Evolutionary conservation across 163 green algal genomes (phyloP), one percentile per base, ranked within the genome.

Genomic region (Chlorella variabilis): DNA sequence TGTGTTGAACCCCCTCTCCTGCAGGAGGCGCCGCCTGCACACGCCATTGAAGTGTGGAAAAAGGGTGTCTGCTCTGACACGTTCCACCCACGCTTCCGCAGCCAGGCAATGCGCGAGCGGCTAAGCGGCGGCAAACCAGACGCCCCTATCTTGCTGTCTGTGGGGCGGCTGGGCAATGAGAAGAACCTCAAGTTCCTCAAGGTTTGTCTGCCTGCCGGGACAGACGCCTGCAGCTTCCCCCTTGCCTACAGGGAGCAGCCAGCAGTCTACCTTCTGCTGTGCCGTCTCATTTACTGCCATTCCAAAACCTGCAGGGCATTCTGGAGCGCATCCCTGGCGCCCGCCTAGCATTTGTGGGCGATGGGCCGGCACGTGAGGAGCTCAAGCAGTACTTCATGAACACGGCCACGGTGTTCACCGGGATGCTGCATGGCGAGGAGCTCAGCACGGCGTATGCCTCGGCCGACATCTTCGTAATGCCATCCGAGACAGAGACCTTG

Each of bases 401-500:
- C 58, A 86, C 82, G 9, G 51, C 61, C 69, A 86, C 82, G 29
- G n/a, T 83, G 21, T 84, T 92, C 77, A 82, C 88, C 71, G 90
- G 93, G 45, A 93, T 95, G 88, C 85, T 98, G 80, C 92, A 93
- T 54, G 96, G 96, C 20, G 91, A 97, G 58, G 94, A 96, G 71
- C 92, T 99, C 63, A 94, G 91, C 17, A 66, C 90, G 38, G 97
- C 97, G 2, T 99, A 99, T 79, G 97, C 97, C 31, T 93, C 79
- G 25, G 92, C 90, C 3, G 97, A 99, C 89, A 86, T 99, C 20
- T 99, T 99, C 87, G 87, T 99, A 58, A 99, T 98, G 95, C 97
- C 97, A 25, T 95, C 86, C 18, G 93, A 96, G 76, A 95, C 85
- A 5, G 94, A 97, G 86, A 97, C 94, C 1, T 90, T 97, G 51